Evolutionary conservation across 2,329 filamentous ascomycete genomes (phyloP), one percentile per base, ranked within the genome.

Genomic region (Fusarium albidum): DNA sequence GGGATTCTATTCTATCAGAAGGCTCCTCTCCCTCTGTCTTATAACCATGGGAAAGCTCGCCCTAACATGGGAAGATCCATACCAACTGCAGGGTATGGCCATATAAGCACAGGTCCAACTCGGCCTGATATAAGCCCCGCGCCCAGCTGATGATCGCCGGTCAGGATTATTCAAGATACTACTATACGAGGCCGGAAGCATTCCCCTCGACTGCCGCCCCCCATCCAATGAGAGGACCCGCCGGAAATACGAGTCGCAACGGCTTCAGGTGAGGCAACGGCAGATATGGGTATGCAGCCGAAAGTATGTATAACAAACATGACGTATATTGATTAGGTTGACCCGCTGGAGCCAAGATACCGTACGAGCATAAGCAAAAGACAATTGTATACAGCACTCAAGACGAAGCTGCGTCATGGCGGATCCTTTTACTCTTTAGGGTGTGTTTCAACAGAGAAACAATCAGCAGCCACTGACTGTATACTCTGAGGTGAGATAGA

Each of bases 171-270:
- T 17, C 29, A 6, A 45, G 11, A 21, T 34, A 27, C 15, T 33
- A 28, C 13, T 5, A 54, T 34, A 55, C 54, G 46, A 42, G 39
- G 34, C n/a, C 44, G 42, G 37, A 13, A 21, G 33, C 15, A 52
- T 57, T 60, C 56, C 42, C n/a, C 27, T 13, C 8, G 15, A 27
- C 14, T 32, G 17, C 25, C n/a, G n/a, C n/a, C n/a, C n/a, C n/a
- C 3, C 5, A 10, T 29, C 42, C 55, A 47, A 44, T 47, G 15
- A 21, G n/a, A 25, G n/a, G n/a, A 13, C 17, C 32, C n/a, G 12
- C 11, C 39, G 12, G 28, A 13, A 26, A 34, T 12, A 37, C 26
- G 17, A 44, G 9, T 29, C 18, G 45, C 21, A 38, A 13, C 18
- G 9, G 33, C 34, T 27, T 43, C 21, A 12, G 25, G 6, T 8